Evolutionary conservation across 495 filamentous ascomycete species (phyloP).

Genomic region (Glonium stellatum): DNA sequence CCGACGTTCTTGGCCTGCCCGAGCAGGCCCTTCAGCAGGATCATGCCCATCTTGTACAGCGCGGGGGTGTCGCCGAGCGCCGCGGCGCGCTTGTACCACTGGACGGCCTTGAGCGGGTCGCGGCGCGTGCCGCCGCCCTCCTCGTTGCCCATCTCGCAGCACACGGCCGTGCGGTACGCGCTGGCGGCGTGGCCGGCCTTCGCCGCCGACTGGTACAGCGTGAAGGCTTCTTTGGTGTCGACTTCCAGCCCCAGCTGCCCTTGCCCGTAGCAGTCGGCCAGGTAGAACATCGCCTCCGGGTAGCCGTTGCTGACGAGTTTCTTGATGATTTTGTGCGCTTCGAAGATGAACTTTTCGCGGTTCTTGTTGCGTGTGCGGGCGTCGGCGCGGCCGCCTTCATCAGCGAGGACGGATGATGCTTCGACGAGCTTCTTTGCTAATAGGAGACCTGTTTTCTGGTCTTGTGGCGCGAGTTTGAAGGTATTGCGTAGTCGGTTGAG

Average conservation of each 20-base stretch:
- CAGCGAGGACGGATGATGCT: conserved; percentile 68
- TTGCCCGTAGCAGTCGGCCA: conserved; percentile 83
- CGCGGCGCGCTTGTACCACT: conserved; percentile 95
- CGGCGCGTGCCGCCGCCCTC: conserved; percentile 86
- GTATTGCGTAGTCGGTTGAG: conserved; percentile 62
- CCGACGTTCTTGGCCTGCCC: conserved; percentile 77
- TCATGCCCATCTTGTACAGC: conserved; percentile 98
- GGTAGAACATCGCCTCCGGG: conserved; percentile 85
- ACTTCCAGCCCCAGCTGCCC: conserved; percentile 61
- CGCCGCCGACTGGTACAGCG: conserved; percentile 86
- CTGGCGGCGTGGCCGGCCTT: conserved; percentile 78
- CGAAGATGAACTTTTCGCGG: conserved; percentile 74
- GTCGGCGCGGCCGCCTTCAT: conserved; percentile 62
- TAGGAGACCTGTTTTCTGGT: conserved; percentile 60
- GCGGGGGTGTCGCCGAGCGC: conserved; percentile 82
- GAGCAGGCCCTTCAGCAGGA: conserved; percentile 85
- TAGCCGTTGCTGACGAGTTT: conserved; percentile 64
- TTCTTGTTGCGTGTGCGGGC: conserved; percentile 64
- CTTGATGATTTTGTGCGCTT: conserved; percentile 85
- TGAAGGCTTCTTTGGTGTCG: conserved; percentile 85
- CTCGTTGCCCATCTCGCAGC: conserved; percentile 93
- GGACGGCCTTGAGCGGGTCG: conserved; percentile 86
- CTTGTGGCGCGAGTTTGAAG: conserved; percentile 61
- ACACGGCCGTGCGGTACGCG: conserved; percentile 92
- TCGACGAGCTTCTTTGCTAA: conserved; percentile 83